Evolutionary conservation across 495 filamentous ascomycete species (phyloP).

Genomic region (Daldinia concentrica): DNA sequence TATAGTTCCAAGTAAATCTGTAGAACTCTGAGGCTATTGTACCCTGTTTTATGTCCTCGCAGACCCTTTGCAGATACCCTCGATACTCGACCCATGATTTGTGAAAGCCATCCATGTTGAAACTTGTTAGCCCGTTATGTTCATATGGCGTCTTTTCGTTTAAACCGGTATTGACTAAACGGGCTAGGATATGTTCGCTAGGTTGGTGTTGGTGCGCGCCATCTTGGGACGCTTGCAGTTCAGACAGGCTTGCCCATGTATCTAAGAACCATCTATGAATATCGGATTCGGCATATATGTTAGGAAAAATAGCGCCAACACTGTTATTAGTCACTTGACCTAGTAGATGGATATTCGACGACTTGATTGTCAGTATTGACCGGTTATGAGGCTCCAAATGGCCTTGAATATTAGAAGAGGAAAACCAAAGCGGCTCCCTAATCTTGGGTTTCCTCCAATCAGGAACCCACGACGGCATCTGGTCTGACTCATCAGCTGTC

Average conservation of each 20-base stretch:
- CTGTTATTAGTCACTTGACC: not conserved
- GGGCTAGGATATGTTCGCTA: not conserved
- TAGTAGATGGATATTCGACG: not conserved
- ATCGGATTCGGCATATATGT: not conserved
- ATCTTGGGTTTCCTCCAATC: not conserved
- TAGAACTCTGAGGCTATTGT: not conserved
- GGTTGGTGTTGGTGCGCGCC: not conserved
- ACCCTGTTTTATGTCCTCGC: not conserved
- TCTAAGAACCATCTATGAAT: not conserved
- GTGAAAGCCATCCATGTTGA: not conserved
- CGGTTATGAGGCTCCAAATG: not conserved
- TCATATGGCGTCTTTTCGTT: not conserved
- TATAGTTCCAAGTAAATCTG: not conserved
- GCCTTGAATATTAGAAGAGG: not conserved
- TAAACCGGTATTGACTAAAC: not conserved
- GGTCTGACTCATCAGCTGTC: not conserved
- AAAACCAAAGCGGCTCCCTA: not conserved
- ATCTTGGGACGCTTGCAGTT: not conserved
- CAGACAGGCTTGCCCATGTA: not conserved
- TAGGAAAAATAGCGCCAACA: not conserved
- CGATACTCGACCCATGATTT: not conserved
- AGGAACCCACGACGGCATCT: not conserved
- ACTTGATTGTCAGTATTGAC: not conserved
- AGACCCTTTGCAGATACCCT: not conserved
- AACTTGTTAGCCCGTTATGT: not conserved